These are phyloP conservation scores for Garcia nutans DNA, from an alignment of 345 rosid genomes.

Conservation along the genomic window DNA sequence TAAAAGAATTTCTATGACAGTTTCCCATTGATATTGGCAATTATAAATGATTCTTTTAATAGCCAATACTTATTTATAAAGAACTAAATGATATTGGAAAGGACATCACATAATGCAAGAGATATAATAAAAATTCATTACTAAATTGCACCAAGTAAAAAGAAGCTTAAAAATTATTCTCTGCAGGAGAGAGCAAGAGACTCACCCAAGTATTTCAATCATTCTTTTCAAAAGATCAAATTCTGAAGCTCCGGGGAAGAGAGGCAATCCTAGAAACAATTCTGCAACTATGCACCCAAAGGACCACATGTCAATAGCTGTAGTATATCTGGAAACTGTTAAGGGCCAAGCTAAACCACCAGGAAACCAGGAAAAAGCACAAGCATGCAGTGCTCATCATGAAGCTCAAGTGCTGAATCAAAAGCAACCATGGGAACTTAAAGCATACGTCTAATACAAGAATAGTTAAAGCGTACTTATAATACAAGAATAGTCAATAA, in stretches of 20 bases:
- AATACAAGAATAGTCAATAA: no score
- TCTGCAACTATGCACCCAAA: slow-evolving; percentile 99
- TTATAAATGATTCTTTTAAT: no score
- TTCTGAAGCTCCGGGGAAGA: slow-evolving; percentile 99
- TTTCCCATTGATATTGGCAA: no score
- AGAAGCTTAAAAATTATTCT: not conserved
- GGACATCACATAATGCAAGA: not conserved
- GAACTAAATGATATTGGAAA: not conserved
- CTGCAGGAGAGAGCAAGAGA: slow-evolving; percentile 12
- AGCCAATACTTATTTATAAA: no score
- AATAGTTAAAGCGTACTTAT: not conserved
- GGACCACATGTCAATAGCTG: slow-evolving; percentile 99
- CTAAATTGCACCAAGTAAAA: not conserved
- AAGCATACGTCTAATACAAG: not conserved
- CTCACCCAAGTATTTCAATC: slow-evolving; percentile 89
- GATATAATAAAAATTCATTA: not conserved
- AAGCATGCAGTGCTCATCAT: not conserved
- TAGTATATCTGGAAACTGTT: slow-evolving; percentile 73
- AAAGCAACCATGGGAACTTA: not conserved
- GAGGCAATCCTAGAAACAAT: slow-evolving; percentile 91
- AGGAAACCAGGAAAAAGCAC: slow-evolving; percentile 4
- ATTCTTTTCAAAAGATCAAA: slow-evolving; percentile 92
- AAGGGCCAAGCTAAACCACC: slow-evolving; percentile 32
- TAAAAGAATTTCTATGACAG: no score
- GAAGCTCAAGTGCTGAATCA: not conserved